Evolutionary conservation across 1,284 basidiomycete species (phyloP), one percentile per base, ranked within the genome.

Genomic region (Austroboletus rostrupii): DNA sequence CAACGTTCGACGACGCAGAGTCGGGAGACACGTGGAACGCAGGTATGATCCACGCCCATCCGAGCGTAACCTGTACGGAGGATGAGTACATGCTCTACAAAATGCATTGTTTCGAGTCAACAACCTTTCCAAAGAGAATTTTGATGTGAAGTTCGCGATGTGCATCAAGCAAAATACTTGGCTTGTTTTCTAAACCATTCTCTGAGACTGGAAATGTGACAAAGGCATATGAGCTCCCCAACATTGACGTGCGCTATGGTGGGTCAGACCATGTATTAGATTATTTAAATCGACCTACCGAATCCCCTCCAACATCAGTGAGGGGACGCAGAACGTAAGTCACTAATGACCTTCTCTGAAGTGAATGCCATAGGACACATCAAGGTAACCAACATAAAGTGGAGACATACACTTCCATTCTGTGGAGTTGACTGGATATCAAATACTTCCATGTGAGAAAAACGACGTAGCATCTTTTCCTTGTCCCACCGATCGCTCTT

Each of bases 31-130:
- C 78, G 60, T 92, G 88, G 71, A 92, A 92, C 0, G 82, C 75
- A 0, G 90, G 90, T 52, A 92, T 81, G 60, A 92, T 75, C 90
- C 90, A 92, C 47, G 83, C 67, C 90, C 90, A 92, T 23, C 86
- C 83, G 67, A 92, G 80, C 56, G 87, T 82, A 1, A 90, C 74
- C 76, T 88, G 55, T 28, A 41, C n/a, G 17, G n/a, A 5, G 48
- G 3, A 32, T 55, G 20, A 52, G 49, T 45, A 48, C 29, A 19
- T 43, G 36, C 33, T 48, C 32, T 3, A 8, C n/a, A 5, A 28
- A 26, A 43, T 17, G 21, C n/a, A 41, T 5, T 35, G 33, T 26
- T 26, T 26, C 13, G 47, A 17, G 21, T 26, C 21, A 20, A 37
- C 51, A 54, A 85, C 85, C 74, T 84, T 79, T 28, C 85, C 88